Evolutionary conservation across 495 filamentous ascomycete genomes (phyloP).

Genomic region (Tuber brumale): DNA sequence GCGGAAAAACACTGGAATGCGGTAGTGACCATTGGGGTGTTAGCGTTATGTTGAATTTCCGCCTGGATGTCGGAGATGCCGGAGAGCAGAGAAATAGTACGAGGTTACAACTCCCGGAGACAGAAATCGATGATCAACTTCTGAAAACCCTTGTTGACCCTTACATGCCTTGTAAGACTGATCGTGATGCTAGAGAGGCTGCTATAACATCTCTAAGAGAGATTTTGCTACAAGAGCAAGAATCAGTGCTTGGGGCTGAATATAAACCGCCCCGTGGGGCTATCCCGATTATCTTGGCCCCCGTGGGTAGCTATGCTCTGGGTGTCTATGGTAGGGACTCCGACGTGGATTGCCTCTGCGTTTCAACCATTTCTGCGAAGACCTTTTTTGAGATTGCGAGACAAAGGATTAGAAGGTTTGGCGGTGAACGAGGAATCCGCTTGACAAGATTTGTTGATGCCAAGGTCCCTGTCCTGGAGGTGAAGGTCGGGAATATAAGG

Average conservation of each 20-base stretch:
- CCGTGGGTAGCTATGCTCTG: slow-evolving; percentile 57
- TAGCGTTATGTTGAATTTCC: slow-evolving; percentile 44
- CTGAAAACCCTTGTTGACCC: slow-evolving; percentile 21
- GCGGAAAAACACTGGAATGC: slow-evolving; percentile 31
- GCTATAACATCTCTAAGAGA: slow-evolving; percentile 47
- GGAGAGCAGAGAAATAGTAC: not conserved
- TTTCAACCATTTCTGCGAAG: slow-evolving; percentile 51
- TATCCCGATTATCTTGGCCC: slow-evolving; percentile 47
- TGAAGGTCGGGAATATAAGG: slow-evolving; percentile 49
- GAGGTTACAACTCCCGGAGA: slow-evolving; percentile 16
- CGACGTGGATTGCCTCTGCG: slow-evolving; percentile 55
- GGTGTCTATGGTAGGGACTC: slow-evolving; percentile 52
- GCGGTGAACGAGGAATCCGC: slow-evolving; percentile 44
- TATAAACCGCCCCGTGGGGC: slow-evolving; percentile 22
- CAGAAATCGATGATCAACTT: slow-evolving; percentile 17
- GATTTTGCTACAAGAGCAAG: slow-evolving; percentile 42
- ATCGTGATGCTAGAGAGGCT: slow-evolving; percentile 43
- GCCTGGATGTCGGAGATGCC: not conserved
- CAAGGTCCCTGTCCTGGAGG: slow-evolving; percentile 52
- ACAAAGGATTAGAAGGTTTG: slow-evolving; percentile 46
- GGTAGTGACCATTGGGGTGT: slow-evolving; percentile 57
- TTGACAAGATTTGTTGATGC: slow-evolving; percentile 52
- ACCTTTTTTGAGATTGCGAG: slow-evolving; percentile 53
- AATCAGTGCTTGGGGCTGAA: slow-evolving; percentile 6
- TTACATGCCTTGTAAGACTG: slow-evolving; percentile 46